Percentiles rank a stretch among this genome's conserved stretches.
These are phyloP conservation scores for Pseudogymnoascus sp. DNA, from an alignment of 2,329 filamentous ascomycete genomes.

Conservation along the genomic window DNA sequence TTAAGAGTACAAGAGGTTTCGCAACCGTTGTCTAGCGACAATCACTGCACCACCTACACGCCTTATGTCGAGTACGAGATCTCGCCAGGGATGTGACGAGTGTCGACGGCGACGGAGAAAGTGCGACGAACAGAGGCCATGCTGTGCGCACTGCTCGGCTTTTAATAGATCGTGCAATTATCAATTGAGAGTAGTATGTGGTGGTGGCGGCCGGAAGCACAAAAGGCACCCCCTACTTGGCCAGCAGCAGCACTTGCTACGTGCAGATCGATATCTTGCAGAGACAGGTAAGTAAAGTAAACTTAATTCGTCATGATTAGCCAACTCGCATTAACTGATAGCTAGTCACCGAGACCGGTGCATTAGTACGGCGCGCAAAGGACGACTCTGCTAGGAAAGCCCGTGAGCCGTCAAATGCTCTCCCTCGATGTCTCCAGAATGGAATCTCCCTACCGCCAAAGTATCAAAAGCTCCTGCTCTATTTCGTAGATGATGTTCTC, in stretches of 20 bases:
- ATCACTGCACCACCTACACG: background rate
- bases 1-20: too few relatives aligned
- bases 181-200: background rate
- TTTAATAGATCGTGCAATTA: constrained; percentile 16
- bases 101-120: constrained; percentile 20
- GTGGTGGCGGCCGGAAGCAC: background rate
- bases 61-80: constrained; percentile 13
- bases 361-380: background rate
- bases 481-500: constrained; percentile 19
- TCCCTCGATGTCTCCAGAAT: constrained; percentile 17
- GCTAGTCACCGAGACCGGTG: background rate
- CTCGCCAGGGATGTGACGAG: constrained; percentile 21
- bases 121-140: constrained; percentile 19
- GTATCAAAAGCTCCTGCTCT: constrained; percentile 17
- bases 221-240: background rate
- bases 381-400: background rate
- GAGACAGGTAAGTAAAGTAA: background rate
- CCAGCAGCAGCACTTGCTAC: background rate
- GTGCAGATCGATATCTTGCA: background rate
- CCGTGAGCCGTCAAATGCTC: background rate
- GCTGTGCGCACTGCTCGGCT: constrained; percentile 16
- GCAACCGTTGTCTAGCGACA: background rate
- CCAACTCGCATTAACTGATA: background rate
- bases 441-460: constrained; percentile 17
- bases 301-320: background rate